Evolutionary conservation across 192 early-diverging fungal genomes (phyloP).

Genomic region (Umbelopsis ramanniana): DNA sequence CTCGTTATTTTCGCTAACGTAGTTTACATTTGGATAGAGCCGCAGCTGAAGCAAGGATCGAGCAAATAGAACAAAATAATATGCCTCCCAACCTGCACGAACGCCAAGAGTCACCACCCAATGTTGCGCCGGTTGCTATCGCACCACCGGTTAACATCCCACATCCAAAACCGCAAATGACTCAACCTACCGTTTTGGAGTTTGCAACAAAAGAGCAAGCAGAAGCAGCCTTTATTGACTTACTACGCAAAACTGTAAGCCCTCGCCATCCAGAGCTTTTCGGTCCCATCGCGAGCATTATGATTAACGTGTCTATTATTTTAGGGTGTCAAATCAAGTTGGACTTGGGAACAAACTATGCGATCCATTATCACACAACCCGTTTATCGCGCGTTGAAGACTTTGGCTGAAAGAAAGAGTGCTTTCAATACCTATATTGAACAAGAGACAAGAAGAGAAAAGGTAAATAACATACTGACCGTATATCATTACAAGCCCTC

Average conservation of each 20-base stretch:
- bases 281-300: no score
- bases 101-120: neutral
- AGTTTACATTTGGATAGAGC: neutral
- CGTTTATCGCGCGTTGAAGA: slow-evolving; percentile 82
- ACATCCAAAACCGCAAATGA: slow-evolving; percentile 21
- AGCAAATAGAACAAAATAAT: neutral
- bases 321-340: slow-evolving; percentile 76
- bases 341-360: slow-evolving; percentile 95
- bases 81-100: neutral
- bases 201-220: slow-evolving; percentile 83
- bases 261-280: neutral
- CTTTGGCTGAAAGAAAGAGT: slow-evolving; percentile 78
- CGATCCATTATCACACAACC: slow-evolving; percentile 82
- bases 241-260: slow-evolving; percentile 74
- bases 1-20: no score
- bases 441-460: slow-evolving; percentile 59
- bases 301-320: neutral
- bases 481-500: slow-evolving; percentile 20
- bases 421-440: slow-evolving; percentile 80
- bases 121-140: neutral
- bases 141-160: slow-evolving; percentile 3
- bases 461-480: slow-evolving; percentile 45
- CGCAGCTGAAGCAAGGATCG: neutral
- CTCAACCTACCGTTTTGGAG: slow-evolving; percentile 47
- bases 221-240: slow-evolving; percentile 71